These are phyloP conservation scores for Durio zibethinus DNA, from an alignment of 345 rosid genomes.

Conservation along the genomic window DNA sequence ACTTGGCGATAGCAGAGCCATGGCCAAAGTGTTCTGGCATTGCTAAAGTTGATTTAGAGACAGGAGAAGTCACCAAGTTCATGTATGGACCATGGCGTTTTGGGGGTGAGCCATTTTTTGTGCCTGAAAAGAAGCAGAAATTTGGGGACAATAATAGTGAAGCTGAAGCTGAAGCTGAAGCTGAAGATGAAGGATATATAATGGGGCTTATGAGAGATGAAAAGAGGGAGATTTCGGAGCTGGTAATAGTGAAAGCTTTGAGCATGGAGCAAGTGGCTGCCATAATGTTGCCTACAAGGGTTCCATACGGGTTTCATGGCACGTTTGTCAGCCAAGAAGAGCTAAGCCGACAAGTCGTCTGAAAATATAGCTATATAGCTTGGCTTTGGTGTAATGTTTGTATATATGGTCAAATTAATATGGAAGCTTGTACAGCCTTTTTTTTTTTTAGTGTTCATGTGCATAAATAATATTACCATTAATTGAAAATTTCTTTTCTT, in stretches of 20 bases:
- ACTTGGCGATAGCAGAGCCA: conserved; percentile 73
- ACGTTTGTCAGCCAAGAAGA: conserved; percentile 49
- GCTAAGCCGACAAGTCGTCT: conserved; percentile 31
- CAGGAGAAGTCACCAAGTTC: conserved; percentile 32
- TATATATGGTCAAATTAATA: not conserved
- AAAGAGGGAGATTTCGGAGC: conserved; percentile 45
- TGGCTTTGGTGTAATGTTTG: not conserved
- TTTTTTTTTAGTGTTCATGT: not conserved
- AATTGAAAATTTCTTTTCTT: not conserved
- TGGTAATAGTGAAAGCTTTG: conserved; percentile 46
- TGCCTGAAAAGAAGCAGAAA: conserved; percentile 18
- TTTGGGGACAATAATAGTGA: not conserved
- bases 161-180: conserved; percentile 22
- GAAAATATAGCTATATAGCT: not conserved
- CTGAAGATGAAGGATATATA: conserved; percentile 52
- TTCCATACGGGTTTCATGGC: conserved; percentile 80
- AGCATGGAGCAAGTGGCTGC: conserved; percentile 51
- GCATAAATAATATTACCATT: not conserved
- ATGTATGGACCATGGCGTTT: conserved; percentile 47
- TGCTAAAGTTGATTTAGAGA: conserved; percentile 58
- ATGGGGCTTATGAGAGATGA: conserved; percentile 64
- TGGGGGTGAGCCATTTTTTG: conserved; percentile 68
- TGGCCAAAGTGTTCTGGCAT: conserved; percentile 73
- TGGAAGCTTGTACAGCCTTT: not conserved
- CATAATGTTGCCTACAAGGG: conserved; percentile 54